Percentiles rank a stretch among this genome's conserved stretches.
Evolutionary conservation across 2,329 filamentous ascomycete genomes (phyloP).

Genomic region (Monosporascus sp.): DNA sequence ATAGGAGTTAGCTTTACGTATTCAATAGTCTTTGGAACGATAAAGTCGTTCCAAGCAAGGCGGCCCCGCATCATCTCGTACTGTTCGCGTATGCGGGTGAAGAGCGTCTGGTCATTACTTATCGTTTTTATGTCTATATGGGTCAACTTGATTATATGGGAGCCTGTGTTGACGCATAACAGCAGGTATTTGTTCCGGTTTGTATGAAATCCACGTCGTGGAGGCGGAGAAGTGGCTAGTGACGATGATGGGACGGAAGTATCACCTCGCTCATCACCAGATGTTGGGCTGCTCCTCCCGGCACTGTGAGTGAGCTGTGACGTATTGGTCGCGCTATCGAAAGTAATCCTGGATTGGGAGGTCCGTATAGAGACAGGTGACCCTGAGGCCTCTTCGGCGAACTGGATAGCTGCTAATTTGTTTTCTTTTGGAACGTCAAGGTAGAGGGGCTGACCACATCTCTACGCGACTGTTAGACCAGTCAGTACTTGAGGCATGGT

Average conservation of each 20-base stretch:
- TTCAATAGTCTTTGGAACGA: slow-evolving; percentile 11
- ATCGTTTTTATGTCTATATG: slow-evolving; percentile 13
- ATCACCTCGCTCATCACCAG: too few relatives aligned
- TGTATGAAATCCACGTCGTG: neutral
- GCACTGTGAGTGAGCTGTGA: too few relatives aligned
- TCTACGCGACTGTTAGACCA: neutral
- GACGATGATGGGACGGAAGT: neutral
- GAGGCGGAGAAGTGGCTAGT: neutral
- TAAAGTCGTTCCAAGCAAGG: slow-evolving; percentile 3
- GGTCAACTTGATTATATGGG: slow-evolving; percentile 3
- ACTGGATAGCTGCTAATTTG: neutral
- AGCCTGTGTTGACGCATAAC: slow-evolving; percentile 12
- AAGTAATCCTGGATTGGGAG: neutral
- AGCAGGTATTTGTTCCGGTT: slow-evolving; percentile 12
- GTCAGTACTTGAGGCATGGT: too few relatives aligned
- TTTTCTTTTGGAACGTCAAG: neutral
- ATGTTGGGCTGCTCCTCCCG: too few relatives aligned
- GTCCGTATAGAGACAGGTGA: neutral
- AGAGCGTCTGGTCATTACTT: slow-evolving; percentile 4
- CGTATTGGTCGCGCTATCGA: neutral
- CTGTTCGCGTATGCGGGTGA: slow-evolving; percentile 3
- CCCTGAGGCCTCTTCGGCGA: slow-evolving; percentile 3
- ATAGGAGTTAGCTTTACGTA: slow-evolving; percentile 7
- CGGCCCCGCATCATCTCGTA: slow-evolving; percentile 5
- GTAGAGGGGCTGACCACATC: slow-evolving; percentile 3